Evolutionary conservation across 1,139 yeast species (phyloP).

Genomic region (Hyphopichia buzzinii): DNA sequence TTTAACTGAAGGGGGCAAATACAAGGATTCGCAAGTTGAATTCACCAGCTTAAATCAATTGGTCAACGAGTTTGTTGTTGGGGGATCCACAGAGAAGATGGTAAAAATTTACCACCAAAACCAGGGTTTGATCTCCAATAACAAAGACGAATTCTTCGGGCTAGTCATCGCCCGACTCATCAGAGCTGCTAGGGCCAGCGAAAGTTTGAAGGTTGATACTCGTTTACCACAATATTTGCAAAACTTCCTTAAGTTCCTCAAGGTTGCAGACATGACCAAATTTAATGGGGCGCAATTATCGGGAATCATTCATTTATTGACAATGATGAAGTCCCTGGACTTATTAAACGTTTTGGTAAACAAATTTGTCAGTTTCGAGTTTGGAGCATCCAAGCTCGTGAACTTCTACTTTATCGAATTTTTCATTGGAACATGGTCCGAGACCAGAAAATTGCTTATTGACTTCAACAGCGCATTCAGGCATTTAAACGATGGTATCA

Average conservation of each 20-base stretch:
- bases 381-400: slow-evolving; percentile 17
- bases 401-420: slow-evolving; percentile 33
- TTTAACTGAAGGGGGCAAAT: slow-evolving; percentile 7
- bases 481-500: slow-evolving; percentile 18
- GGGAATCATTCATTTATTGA: slow-evolving; percentile 26
- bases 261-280: slow-evolving; percentile 15
- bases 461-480: slow-evolving; percentile 16
- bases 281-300: slow-evolving; percentile 24
- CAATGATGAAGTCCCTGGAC: slow-evolving; percentile 21
- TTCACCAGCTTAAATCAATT: slow-evolving; percentile 6
- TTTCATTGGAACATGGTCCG: slow-evolving; percentile 13
- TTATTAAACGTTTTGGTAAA: slow-evolving; percentile 27
- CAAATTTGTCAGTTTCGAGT: slow-evolving; percentile 19
- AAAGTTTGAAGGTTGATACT: slow-evolving; percentile 7
- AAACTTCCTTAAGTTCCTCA: slow-evolving; percentile 21
- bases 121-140: slow-evolving; percentile 7
- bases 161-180: slow-evolving; percentile 15
- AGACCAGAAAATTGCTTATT: slow-evolving; percentile 16
- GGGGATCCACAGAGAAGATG: slow-evolving; percentile 15
- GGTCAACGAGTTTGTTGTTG: slow-evolving; percentile 3
- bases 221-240: slow-evolving; percentile 8
- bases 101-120: slow-evolving; percentile 11
- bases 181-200: slow-evolving; percentile 10
- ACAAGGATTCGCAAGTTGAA: not conserved
- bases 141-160: slow-evolving; percentile 15